Evolutionary conservation across 805 yeast species (phyloP), one percentile per base, ranked within the genome.

Genomic region (Yamadazyma kitorensis): DNA sequence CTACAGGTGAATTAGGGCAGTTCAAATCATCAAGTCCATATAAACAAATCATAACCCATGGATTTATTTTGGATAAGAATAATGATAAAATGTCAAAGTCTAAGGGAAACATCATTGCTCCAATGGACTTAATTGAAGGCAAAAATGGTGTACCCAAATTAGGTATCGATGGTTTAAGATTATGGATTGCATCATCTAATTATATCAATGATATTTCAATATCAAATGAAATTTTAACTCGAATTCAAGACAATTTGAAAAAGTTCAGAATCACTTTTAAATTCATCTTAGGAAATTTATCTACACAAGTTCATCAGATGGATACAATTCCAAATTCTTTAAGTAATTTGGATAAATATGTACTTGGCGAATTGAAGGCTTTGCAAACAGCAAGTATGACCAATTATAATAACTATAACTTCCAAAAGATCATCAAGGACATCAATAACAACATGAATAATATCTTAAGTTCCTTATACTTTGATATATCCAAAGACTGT

Each of bases 81-180:
- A 91, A 93, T 12, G 72, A 74, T 37, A 93, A 93, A 51, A 91
- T 91, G 98, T 89, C 97, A 3, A 93, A 93, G 53, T 86, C 96
- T 0, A 60, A 84, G 24, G 96, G 97, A 0, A 93, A 93, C 47
- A 80, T 80, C 0, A 73, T 89, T 14, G 55, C 74, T 1, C 98
- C 98, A 0, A 49, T 49, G 3, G 78, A 78, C 22, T 74, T 87
- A 6, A 75, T 91, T 22, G 61, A 73, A 23, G 56, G 59, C 6
- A 62, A 65, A 21, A 64, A 64, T 6, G 42, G 48, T 11, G 46
- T 63, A 5, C 86, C 87, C 1, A 68, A 79, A 10, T 61, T 91
- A 14, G 98, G 98, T 8, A 75, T 86, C 12, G 98, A 89, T 55
- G 98, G 98, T 0, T 63, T 93, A 40, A 70, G 99, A 47, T 66